These are phyloP conservation scores for Isoetes taiwanensis DNA, from an alignment of 75 land plant genomes.

Conservation along the genomic window DNA sequence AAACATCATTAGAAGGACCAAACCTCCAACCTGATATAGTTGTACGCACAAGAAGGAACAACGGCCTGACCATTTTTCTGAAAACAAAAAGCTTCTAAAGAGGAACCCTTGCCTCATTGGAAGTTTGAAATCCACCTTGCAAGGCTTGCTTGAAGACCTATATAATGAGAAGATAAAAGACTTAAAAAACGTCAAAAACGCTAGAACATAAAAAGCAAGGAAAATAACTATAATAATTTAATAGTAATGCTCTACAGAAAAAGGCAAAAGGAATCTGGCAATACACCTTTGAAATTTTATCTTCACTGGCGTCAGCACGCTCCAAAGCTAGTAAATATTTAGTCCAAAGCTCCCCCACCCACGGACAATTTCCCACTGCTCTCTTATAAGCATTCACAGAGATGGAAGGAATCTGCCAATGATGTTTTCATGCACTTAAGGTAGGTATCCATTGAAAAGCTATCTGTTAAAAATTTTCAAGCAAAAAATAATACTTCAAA, in stretches of 20 bases:
- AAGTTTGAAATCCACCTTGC: conserved; percentile 51
- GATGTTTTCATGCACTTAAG: no score
- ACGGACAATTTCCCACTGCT: conserved; percentile 80
- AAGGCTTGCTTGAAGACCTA: conserved; percentile 87
- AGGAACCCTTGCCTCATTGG: conserved; percentile 41
- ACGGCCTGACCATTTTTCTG: neutral
- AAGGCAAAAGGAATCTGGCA: no score
- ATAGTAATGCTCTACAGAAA: no score
- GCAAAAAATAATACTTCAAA: conserved; percentile 63
- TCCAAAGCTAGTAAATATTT: conserved; percentile 66
- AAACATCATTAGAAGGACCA: neutral
- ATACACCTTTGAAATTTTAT: no score
- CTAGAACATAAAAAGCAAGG: no score
- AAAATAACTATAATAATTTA: no score
- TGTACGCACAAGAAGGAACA: neutral
- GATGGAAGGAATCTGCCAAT: conserved; percentile 44
- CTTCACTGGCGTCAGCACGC: conserved; percentile 46
- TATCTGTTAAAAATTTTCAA: no score
- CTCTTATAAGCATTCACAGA: conserved; percentile 50
- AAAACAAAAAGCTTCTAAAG: neutral
- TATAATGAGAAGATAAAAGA: conserved; percentile 9
- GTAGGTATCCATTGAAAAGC: no score
- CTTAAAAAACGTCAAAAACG: neutral
- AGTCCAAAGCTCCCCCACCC: conserved; percentile 82
- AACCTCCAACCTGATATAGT: neutral